phyloP scores from a whole-genome alignment of 306 rosid genomes.

The Comarum palustre region DNA sequence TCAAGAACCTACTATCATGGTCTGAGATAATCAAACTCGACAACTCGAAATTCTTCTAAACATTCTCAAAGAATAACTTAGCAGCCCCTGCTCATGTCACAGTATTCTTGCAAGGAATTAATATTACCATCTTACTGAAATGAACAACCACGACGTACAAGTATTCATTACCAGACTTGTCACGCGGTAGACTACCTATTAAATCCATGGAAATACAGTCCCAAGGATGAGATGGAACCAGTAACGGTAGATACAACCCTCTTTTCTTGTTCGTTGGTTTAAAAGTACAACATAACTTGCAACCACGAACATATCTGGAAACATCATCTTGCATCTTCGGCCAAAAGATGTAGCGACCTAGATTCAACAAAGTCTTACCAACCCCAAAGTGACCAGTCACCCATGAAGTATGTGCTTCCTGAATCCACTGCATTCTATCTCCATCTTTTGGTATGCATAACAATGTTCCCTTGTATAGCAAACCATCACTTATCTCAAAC shows the following conservation, averaged over 20 bases:
- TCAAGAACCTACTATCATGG: neutral
- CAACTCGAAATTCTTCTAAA: neutral
- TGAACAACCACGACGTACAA: neutral
- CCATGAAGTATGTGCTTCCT: neutral
- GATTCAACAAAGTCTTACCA: neutral
- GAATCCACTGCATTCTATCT: neutral
- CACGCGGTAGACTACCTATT: too few species aligned
- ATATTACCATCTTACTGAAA: neutral
- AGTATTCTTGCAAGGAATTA: neutral
- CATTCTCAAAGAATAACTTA: too few species aligned
- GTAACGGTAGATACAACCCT: too few species aligned
- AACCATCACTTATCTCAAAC: neutral
- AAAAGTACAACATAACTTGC: too few species aligned
- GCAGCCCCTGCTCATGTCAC: neutral
- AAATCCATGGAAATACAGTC: too few species aligned
- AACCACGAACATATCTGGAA: too few species aligned
- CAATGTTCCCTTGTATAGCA: neutral
- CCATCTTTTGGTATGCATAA: conserved; percentile 6
- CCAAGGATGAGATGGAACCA: too few species aligned
- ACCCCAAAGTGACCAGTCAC: conserved; percentile 6
- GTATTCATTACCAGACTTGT: too few species aligned
- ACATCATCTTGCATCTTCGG: too few species aligned
- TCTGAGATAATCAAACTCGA: neutral
- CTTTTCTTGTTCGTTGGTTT: neutral
- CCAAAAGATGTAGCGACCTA: neutral